Base-by-base conservation (phyloP, 148 eudicot species). In the Nepenthes mirabilis region DNA sequence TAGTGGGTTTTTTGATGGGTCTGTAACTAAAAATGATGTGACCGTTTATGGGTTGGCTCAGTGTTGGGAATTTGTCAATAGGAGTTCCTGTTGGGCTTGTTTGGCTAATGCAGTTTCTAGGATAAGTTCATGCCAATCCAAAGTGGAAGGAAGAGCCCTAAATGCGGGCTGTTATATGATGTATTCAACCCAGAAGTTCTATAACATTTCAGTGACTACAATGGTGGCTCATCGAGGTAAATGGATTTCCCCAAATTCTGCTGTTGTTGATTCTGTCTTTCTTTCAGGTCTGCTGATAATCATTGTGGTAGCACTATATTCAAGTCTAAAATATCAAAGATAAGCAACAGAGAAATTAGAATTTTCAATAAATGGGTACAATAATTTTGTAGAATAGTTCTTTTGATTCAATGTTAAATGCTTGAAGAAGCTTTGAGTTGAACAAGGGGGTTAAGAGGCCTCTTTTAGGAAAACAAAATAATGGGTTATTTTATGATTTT, bases 111-210 rank as follows among this genome's bases (percentile, higher is more conserved):
- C 80, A 0, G 67, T 55, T 10, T 43, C 65, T 1, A 59, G 35
- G 52, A 62, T 80, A 7, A 58, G 56, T 11, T 59, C 75, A 1
- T 76, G 82, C 40, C 47, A 59, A 33, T 73, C 83, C 0, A 72
- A 59, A 57, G 57, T 45, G 40, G 80, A 72, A 63, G 86, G 76
- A 2, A 70, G 75, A 47, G 86, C 57, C 8, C 36, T 81, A 74
- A 75, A 81, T 65, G 63, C 86, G 3, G 86, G 86, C 11, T 81
- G 86, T 52, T 81, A 75, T 40, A 7, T 81, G 69, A 78, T 82
- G 66, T 81, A 78, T 70, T 75, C 82, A 1, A 70, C 75, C 2
- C 58, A 60, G 3, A 80, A 49, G 63, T 80, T 80, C 43, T 80
- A 73, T 58, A 47, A 73, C 52, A 79, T 66, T 52, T 66, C 80